Base-by-base conservation (phyloP, 2,329 filamentous ascomycete species). In the Neofusicoccum sp. region DNA sequence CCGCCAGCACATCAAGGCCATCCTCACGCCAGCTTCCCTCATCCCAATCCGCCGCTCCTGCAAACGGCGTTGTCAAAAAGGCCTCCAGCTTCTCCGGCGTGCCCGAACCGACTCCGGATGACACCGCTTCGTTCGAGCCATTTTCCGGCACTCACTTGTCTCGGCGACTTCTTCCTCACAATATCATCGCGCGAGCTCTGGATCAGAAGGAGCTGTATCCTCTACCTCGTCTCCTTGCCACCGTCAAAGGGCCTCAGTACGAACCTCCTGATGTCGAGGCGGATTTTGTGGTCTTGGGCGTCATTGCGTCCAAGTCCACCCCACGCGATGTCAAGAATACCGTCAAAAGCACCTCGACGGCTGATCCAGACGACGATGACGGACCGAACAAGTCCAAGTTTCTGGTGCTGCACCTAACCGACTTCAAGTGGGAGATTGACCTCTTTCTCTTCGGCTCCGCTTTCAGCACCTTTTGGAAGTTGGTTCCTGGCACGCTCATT, bases 381-480 rank as follows among this genome's bases (percentile, higher is more conserved):
- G 84, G 88, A 61, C 82, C 83, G 49, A 81, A 82, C 61, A 79
- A 84, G 22, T 89, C 89, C 56, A 97, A 96, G 75, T 99, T 96
- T 79, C 97, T 99, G 91, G 89, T 94, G 1, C 81, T 99, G 66
- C 91, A 87, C 1, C 82, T 99, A 2, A 92, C 91, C 0, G 94
- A 99, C 75, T 81, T 99, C 9, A 89, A 92, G 70, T 97, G 89
- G 87, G 92, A 97, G 69, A 77, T 99, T 11, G 93, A 98, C 67
- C 84, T 98, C 45, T 98, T 93, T 70, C 85, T 99, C 12, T 99
- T 99, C 77, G 91, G 91, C 70, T 88, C 89, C 0, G 96, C 92
- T 6, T 97, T 98, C 70, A 89, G 91, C 14, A 88, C 91, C 61
- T 99, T 95, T 79, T 98, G 94, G 89, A 96, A 96, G 73, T 81